phyloP scores from a whole-genome alignment of 345 rosid genomes.

The Rhizophora apiculata region DNA sequence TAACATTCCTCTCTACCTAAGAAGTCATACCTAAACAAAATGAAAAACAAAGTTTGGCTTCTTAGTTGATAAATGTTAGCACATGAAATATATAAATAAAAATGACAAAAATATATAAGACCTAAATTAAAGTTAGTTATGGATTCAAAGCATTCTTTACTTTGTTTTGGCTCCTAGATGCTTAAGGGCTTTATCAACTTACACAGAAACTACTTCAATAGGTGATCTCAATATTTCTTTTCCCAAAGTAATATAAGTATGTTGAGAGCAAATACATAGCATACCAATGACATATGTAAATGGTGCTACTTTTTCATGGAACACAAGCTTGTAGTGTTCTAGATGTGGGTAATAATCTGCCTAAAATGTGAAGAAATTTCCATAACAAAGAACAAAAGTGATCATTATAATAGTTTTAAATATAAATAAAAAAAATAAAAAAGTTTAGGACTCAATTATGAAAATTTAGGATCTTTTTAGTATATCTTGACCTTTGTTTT shows the following conservation, averaged over 20 bases:
- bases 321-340: constrained; percentile 70
- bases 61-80: neutral
- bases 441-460: too few relatives aligned
- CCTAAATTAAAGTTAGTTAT: neutral
- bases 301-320: constrained; percentile 73
- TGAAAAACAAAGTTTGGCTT: neutral
- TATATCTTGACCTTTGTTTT: too few relatives aligned
- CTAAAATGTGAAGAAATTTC: constrained; percentile 33
- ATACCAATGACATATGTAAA: constrained; percentile 81
- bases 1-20: neutral
- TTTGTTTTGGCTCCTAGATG: neutral
- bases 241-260: constrained; percentile 15
- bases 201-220: neutral
- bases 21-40: neutral
- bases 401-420: too few relatives aligned
- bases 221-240: neutral
- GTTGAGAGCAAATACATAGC: constrained; percentile 20
- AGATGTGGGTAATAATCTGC: constrained; percentile 91
- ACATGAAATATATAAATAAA: neutral
- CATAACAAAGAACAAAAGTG: too few relatives aligned
- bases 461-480: too few relatives aligned
- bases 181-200: neutral
- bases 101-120: neutral
- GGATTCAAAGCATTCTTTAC: neutral
- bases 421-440: too few relatives aligned